A percentile compares a stretch with the other conserved stretches of the same genome.
phyloP scores from a whole-genome alignment of 1,139 yeast genomes.

The Geotrichum fermentans region DNA sequence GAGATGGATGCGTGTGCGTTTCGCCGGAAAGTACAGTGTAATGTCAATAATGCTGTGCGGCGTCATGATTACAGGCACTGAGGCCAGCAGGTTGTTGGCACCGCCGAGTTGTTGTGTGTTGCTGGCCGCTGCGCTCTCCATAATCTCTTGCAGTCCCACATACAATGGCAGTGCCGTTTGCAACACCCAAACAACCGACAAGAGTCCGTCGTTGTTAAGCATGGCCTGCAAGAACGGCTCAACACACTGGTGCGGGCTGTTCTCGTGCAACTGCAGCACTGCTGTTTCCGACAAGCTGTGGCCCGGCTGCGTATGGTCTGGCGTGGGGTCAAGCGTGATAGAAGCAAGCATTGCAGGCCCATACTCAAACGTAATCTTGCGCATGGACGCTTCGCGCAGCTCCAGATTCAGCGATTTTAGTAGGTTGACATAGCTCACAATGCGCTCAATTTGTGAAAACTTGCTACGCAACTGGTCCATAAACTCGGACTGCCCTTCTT shows the following conservation, averaged over 20 bases:
- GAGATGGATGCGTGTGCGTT: conserved; percentile 11
- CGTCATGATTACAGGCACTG: conserved; percentile 18
- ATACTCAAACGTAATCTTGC: conserved; percentile 29
- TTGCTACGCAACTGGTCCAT: conserved; percentile 23
- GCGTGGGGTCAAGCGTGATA: conserved; percentile 12
- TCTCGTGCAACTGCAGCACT: conserved; percentile 22
- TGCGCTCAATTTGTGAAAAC: conserved; percentile 31
- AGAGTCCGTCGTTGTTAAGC: conserved; percentile 28
- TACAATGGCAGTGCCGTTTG: conserved; percentile 31
- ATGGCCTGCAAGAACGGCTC: conserved; percentile 27
- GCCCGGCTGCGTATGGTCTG: neutral
- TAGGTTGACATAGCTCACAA: conserved; percentile 32
- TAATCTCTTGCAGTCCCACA: conserved; percentile 24
- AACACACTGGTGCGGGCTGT: conserved; percentile 30
- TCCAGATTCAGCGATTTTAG: conserved; percentile 28
- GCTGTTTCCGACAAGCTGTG: conserved; percentile 17
- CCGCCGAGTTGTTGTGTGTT: neutral
- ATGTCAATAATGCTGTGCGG: conserved; percentile 15
- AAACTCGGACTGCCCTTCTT: conserved; percentile 19
- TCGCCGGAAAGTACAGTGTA: conserved; percentile 12
- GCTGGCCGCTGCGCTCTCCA: conserved; percentile 1
- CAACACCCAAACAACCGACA: conserved; percentile 32
- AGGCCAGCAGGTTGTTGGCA: conserved; percentile 19
- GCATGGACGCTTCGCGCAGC: conserved; percentile 32
- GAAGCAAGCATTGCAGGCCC: conserved; percentile 27